phyloP scores from a whole-genome alignment of 1,139 yeast genomes.

The Lodderomyces theae region DNA sequence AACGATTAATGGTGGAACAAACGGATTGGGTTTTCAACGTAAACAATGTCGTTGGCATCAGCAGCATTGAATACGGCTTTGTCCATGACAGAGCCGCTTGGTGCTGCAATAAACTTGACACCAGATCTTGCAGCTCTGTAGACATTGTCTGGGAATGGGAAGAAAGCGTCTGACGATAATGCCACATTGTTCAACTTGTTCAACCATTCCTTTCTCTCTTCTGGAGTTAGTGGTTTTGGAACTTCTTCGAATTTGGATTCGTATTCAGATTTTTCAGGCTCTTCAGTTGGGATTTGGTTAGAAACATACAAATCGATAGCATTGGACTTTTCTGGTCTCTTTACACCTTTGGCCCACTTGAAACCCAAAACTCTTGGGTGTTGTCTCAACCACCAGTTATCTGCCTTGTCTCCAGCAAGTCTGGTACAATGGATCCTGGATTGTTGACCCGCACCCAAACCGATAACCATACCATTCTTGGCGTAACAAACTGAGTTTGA shows the following conservation, averaged over 20 bases:
- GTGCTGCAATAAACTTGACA: constrained; percentile 93
- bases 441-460: constrained; percentile 99
- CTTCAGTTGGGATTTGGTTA: constrained; percentile 84
- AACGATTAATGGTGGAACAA: constrained; percentile 82
- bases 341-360: constrained; percentile 97
- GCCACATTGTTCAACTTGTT: constrained; percentile 79
- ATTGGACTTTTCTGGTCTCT: constrained; percentile 97
- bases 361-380: constrained; percentile 90
- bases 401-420: constrained; percentile 98
- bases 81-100: constrained; percentile 97
- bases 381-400: constrained; percentile 99
- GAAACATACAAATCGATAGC: constrained; percentile 94
- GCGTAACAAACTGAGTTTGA: constrained; percentile 98
- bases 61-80: constrained; percentile 95
- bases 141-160: constrained; percentile 99
- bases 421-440: constrained; percentile 98
- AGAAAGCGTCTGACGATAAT: constrained; percentile 94
- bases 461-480: constrained; percentile 98
- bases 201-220: constrained; percentile 88
- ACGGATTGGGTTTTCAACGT: constrained; percentile 94
- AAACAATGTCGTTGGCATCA: constrained; percentile 79
- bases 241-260: constrained; percentile 80
- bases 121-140: constrained; percentile 97
- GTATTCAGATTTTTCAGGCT: constrained; percentile 91
- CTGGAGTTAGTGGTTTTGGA: constrained; percentile 78